These are phyloP conservation scores for Gyrodon lividus DNA, from an alignment of 768 basidiomycete species.

Conservation along the genomic window DNA sequence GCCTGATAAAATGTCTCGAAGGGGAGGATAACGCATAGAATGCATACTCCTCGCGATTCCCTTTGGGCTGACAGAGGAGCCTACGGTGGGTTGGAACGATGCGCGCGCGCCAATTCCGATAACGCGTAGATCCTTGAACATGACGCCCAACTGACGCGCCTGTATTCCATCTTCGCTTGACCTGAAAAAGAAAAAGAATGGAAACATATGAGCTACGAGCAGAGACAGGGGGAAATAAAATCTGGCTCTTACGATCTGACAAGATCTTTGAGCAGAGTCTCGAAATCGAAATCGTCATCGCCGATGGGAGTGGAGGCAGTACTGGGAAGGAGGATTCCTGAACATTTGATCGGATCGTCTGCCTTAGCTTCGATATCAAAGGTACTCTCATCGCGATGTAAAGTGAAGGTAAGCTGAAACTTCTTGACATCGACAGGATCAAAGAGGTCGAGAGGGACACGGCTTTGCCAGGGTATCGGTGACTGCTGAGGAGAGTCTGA, in stretches of 20 bases:
- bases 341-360: not conserved
- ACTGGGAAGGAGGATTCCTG: not conserved
- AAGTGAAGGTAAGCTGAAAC: constrained; percentile 34
- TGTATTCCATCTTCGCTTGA: constrained; percentile 31
- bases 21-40: constrained; percentile 54
- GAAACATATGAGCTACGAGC: not conserved
- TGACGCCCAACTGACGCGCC: constrained; percentile 46
- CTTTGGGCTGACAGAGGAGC: constrained; percentile 49
- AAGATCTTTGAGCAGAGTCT: constrained; percentile 15
- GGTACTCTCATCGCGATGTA: not conserved
- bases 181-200: constrained; percentile 26
- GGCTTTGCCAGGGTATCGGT: not conserved
- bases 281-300: constrained; percentile 6
- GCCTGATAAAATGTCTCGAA: constrained; percentile 58
- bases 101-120: constrained; percentile 45
- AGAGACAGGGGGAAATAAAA: not conserved
- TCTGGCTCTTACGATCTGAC: constrained; percentile 10
- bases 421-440: constrained; percentile 46
- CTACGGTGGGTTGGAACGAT: constrained; percentile 49
- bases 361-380: not conserved
- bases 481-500: not conserved
- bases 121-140: constrained; percentile 52
- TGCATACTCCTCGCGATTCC: constrained; percentile 39
- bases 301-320: not conserved
- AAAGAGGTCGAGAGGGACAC: constrained; percentile 45